Base-by-base conservation (phyloP, 257 asterid species). In the Lavandula angustifolia region DNA sequence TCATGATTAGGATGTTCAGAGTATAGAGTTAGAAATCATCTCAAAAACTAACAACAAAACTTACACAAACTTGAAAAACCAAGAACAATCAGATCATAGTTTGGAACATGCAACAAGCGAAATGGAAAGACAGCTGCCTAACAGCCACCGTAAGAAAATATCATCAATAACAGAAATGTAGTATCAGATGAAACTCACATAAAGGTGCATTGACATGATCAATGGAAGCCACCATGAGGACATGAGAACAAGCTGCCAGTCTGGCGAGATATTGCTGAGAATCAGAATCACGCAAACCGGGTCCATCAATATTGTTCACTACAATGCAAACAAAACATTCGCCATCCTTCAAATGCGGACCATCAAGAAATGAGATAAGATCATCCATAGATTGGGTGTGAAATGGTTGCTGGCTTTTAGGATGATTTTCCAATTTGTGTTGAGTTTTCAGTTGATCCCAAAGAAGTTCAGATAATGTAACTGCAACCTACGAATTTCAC, bases 121-220 rank as follows among this genome's bases (percentile, higher is more conserved):
- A 62, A 32, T 47, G 13, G 43, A 22, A 73, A 13, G 54, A 40
- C 33, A 60, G 12, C 33, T 4, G 6, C 35, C 7, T 3, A 52
- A 12, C 10, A 64, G 32, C 47, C 58, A 7, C 0, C 43, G 13
- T 49, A 17, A 1, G 3, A 31, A 11, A 34, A 32, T 43, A 53
- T 62, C 46, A 10, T 46, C 64, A 34, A 33, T 11, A 54, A 12
- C 6, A 47, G 5, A 60, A 29, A 37, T 52, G 10, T 33, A 16
- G 17, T 17, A 7, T n/a, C 32, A 64, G 73, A 47, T 54, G 58
- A 27, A 77, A 76, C 99, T 89, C 81, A 89, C 99, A 68, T 38
- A 89, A 86, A 76, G 85, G 90, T 56, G 99, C 83, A 75, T 94
- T 94, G 52, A 94, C 92, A 62, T 94, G 89, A 77, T 90, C 97